A percentile compares a stretch with the other conserved stretches of the same genome.
Conservation (phyloP, 257 asterid genomes). For the Jasminum sambac region DNA sequence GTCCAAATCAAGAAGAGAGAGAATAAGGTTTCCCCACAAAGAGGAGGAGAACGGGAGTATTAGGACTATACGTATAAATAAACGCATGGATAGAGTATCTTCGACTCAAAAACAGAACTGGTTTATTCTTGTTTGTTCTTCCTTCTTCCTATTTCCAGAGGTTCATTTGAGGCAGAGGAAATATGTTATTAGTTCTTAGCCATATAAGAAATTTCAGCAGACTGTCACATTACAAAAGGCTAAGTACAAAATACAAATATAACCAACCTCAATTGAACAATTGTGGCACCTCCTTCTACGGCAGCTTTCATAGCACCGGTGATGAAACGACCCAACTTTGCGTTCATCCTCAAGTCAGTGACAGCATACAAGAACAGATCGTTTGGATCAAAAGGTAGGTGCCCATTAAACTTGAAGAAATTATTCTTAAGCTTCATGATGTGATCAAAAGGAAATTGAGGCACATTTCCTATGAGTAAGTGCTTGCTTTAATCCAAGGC, state of each 20-base stretch:
- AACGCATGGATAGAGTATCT: not conserved
- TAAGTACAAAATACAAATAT: not conserved
- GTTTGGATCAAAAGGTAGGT: constrained; percentile 57
- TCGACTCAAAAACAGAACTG: not conserved
- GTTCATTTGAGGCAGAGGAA: no score
- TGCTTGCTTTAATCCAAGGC: constrained; percentile 82
- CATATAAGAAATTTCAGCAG: no score
- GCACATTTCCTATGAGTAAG: constrained; percentile 67
- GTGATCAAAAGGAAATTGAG: constrained; percentile 91
- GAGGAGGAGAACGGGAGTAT: no score
- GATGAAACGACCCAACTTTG: constrained; percentile 76
- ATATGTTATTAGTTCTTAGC: no score
- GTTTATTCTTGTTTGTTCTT: no score
- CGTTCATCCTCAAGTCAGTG: constrained; percentile 92
- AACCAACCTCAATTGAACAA: constrained; percentile 81
- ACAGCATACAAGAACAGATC: constrained; percentile 88
- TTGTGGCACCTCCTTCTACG: constrained; percentile 89
- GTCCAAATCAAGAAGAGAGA: no score
- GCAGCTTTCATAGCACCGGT: constrained; percentile 82
- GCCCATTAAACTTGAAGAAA: constrained; percentile 23
- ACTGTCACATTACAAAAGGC: not conserved
- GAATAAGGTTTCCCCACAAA: no score
- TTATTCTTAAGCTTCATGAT: constrained; percentile 65
- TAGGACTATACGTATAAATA: not conserved
- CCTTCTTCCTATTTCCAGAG: no score